phyloP scores from a whole-genome alignment of 2,329 filamentous ascomycete genomes.

The Shiraia bambusicola region DNA sequence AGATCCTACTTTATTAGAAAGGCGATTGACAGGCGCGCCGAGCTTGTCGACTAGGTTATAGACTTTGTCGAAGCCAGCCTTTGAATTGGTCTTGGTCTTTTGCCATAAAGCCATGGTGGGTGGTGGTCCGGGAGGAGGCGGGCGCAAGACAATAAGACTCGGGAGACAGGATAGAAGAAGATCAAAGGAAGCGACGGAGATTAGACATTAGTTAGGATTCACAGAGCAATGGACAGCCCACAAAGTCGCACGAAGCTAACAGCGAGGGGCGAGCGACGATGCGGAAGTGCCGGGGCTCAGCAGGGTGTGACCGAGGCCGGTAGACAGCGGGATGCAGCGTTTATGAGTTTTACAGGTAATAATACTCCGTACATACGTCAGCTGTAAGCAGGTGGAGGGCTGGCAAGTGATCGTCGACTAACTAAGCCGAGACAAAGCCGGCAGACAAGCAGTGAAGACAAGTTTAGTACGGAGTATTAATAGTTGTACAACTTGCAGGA shows the following conservation, averaged over 20 bases:
- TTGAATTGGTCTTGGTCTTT: conserved; percentile 39
- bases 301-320: conserved; percentile 11
- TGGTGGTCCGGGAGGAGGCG: conserved; percentile 2
- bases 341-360: conserved; percentile 10
- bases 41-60: conserved; percentile 68
- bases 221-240: conserved; percentile 13
- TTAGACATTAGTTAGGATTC: conserved; percentile 27
- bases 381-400: conserved; percentile 22
- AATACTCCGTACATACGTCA: conserved; percentile 26
- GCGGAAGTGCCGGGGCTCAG: conserved; percentile 18
- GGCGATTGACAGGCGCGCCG: conserved; percentile 73
- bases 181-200: conserved; percentile 17
- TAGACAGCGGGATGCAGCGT: conserved; percentile 29
- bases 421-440: conserved; percentile 4
- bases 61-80: conserved; percentile 67
- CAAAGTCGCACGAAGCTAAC: conserved; percentile 8
- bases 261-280: conserved; percentile 10
- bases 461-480: too few relatives aligned
- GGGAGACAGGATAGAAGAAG: conserved; percentile 16
- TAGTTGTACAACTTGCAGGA: conserved; percentile 2
- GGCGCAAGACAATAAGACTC: conserved; percentile 6
- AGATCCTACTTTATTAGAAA: conserved; percentile 78
- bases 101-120: conserved; percentile 35
- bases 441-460: conserved; percentile 17
- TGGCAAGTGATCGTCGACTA: conserved; percentile 11